Evolutionary conservation across 2,329 filamentous ascomycete genomes (phyloP).

Genomic region (Pseudogymnoascus sp.): DNA sequence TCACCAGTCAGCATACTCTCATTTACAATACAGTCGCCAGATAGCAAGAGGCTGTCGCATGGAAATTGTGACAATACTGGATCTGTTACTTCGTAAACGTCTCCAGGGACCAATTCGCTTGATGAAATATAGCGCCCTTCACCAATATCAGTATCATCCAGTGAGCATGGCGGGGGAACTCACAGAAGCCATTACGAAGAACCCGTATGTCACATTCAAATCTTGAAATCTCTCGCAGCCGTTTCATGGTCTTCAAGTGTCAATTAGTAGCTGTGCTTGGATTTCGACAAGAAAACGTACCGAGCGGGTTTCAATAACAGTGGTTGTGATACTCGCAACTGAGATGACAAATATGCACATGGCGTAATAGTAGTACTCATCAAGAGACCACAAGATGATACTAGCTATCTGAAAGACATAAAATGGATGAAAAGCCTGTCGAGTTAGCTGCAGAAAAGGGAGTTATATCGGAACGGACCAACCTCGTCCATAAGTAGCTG

Average conservation of each 20-base stretch:
- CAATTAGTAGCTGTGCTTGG: constrained; percentile 17
- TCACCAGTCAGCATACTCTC: constrained; percentile 91
- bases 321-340: constrained; percentile 81
- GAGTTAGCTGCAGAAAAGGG: constrained; percentile 21
- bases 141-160: neutral
- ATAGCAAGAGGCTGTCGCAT: constrained; percentile 83
- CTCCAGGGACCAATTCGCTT: constrained; percentile 83
- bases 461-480: constrained; percentile 14
- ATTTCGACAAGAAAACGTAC: constrained; percentile 39
- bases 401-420: constrained; percentile 98
- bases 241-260: constrained; percentile 66
- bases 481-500: constrained; percentile 88
- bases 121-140: constrained; percentile 77
- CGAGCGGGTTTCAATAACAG: constrained; percentile 80
- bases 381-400: constrained; percentile 86
- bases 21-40: constrained; percentile 96
- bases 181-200: constrained; percentile 88
- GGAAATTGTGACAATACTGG: constrained; percentile 82
- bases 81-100: constrained; percentile 95
- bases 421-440: constrained; percentile 85
- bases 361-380: constrained; percentile 97
- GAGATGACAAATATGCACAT: constrained; percentile 93
- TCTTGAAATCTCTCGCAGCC: constrained; percentile 81
- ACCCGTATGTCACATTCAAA: constrained; percentile 96
- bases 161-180: constrained; percentile 24